Conservation (phyloP, 305 asterid species). For the Fraxinus velutina region DNA sequence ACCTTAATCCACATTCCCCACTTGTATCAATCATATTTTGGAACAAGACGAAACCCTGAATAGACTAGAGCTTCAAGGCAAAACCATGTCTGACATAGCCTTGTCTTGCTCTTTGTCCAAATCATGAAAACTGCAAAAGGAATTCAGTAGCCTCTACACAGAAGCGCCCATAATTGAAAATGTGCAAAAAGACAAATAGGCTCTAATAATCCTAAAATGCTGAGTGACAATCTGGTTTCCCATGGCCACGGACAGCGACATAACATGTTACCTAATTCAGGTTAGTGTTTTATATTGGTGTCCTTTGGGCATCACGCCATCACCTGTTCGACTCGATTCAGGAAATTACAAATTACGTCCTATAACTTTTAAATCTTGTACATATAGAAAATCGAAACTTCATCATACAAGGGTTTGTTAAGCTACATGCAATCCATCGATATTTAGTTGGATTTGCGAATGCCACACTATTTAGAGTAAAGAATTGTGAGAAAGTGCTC, state of each 20-base stretch:
- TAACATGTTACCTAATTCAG: neutral
- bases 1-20: neutral
- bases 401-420: neutral
- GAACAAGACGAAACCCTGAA: constrained; percentile 9
- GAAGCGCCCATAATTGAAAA: constrained; percentile 1
- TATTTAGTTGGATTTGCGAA: neutral
- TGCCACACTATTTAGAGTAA: neutral
- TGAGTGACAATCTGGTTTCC: neutral
- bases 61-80: constrained; percentile 19
- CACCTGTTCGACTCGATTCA: neutral
- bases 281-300: neutral
- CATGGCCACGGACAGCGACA: constrained; percentile 1
- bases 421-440: neutral
- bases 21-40: neutral
- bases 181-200: constrained; percentile 23
- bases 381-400: neutral
- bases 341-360: neutral
- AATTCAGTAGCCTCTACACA: constrained; percentile 6
- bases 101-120: constrained; percentile 19
- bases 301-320: neutral
- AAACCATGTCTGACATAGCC: constrained; percentile 10
- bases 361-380: too few species aligned
- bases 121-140: constrained; percentile 18
- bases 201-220: constrained; percentile 22
- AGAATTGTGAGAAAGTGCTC: neutral